These are phyloP conservation scores for Volutella citrinella DNA, from an alignment of 2,329 filamentous ascomycete species.

Conservation along the genomic window DNA sequence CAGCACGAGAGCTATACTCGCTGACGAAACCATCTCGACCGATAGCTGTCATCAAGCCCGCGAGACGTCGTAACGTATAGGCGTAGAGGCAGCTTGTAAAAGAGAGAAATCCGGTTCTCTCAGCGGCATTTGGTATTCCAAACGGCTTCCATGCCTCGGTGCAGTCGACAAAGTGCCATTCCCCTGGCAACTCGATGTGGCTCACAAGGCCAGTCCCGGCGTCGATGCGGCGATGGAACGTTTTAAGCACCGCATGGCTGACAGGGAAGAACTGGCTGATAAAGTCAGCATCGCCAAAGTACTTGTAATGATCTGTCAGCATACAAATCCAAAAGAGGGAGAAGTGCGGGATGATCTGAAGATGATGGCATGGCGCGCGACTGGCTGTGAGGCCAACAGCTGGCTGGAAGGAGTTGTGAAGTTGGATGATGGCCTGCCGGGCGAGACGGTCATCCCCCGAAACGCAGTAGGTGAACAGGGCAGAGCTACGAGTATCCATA, in stretches of 20 bases:
- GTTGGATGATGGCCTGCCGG: slow-evolving; percentile 26
- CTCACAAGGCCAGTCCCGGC: slow-evolving; percentile 2
- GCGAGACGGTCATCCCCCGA: slow-evolving; percentile 29
- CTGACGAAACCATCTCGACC: slow-evolving; percentile 27
- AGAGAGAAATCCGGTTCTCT: slow-evolving; percentile 28
- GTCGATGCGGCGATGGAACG: slow-evolving; percentile 14
- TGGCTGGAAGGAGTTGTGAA: slow-evolving; percentile 18
- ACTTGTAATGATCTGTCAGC: slow-evolving; percentile 32
- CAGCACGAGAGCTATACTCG: slow-evolving; percentile 26
- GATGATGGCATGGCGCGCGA: slow-evolving; percentile 30
- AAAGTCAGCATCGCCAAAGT: slow-evolving; percentile 29
- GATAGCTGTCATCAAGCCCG: slow-evolving; percentile 26
- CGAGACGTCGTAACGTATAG: slow-evolving; percentile 30
- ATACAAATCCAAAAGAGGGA: slow-evolving; percentile 34
- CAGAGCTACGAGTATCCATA: slow-evolving; percentile 27
- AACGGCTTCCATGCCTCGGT: slow-evolving; percentile 21
- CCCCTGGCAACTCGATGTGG: too few species aligned
- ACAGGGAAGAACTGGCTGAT: slow-evolving; percentile 25
- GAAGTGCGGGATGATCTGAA: slow-evolving; percentile 33
- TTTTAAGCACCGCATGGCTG: slow-evolving; percentile 29
- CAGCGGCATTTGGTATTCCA: slow-evolving; percentile 35
- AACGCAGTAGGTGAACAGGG: slow-evolving; percentile 28
- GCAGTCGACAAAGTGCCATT: slow-evolving; percentile 6
- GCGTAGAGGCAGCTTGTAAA: slow-evolving; percentile 30
- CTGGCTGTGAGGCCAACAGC: slow-evolving; percentile 29